Evolutionary conservation across 2,329 filamentous ascomycete genomes (phyloP).

Genomic region (Penicillium sp.): DNA sequence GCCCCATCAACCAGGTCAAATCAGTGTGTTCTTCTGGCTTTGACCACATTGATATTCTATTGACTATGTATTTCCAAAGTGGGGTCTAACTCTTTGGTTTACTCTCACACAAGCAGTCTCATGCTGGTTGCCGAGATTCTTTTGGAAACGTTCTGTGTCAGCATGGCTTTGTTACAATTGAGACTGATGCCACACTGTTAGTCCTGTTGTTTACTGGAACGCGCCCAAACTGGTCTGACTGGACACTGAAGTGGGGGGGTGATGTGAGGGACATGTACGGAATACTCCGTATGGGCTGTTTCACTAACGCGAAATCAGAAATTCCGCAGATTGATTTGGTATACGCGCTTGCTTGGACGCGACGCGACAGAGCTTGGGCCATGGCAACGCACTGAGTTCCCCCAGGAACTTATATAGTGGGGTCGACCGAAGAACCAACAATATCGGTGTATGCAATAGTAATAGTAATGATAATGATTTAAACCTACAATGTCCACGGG

Average conservation of each 20-base stretch:
- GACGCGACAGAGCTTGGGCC: conserved; percentile 17
- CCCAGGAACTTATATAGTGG: conserved; percentile 4
- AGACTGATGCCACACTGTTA: background rate
- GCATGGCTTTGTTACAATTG: conserved; percentile 8
- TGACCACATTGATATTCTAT: background rate
- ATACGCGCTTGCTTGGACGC: conserved; percentile 19
- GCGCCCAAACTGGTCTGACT: background rate
- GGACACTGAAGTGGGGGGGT: conserved; percentile 4
- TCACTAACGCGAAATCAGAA: conserved; percentile 1
- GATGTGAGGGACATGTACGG: conserved; percentile 1
- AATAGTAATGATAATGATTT: background rate
- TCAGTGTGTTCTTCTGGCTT: background rate
- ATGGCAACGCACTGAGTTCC: conserved; percentile 7
- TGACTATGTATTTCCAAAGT: background rate
- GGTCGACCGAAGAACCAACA: background rate
- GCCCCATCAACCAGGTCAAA: conserved; percentile 1
- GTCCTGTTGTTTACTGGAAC: conserved; percentile 3
- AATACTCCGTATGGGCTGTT: background rate
- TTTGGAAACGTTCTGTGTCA: background rate
- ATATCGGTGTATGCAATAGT: too few species aligned
- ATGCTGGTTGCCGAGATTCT: conserved; percentile 3
- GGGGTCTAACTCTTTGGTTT: background rate
- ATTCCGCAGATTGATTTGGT: background rate
- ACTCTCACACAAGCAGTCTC: background rate
- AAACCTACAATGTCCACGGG: background rate